Percentiles rank a stretch among this genome's conserved stretches.
Conservation (phyloP, 2,329 filamentous ascomycete species). For the Aspergillus sp. region DNA sequence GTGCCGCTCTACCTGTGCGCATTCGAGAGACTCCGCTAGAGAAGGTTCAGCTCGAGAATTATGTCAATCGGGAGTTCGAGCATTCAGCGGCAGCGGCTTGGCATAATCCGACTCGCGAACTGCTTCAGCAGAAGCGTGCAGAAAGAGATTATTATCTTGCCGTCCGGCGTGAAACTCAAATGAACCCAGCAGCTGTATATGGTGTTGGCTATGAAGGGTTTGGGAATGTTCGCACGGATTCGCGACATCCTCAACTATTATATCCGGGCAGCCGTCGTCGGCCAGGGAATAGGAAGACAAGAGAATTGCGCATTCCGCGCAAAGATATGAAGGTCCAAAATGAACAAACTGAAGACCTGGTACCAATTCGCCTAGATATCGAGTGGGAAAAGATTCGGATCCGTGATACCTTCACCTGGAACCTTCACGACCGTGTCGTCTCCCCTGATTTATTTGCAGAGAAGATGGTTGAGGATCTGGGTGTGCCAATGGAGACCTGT, state of each 20-base stretch:
- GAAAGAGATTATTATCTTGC: constrained; percentile 65
- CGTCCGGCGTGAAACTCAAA: constrained; percentile 53
- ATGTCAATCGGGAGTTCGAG: constrained; percentile 57
- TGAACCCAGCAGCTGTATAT: constrained; percentile 54
- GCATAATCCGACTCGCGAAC: constrained; percentile 49
- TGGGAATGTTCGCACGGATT: constrained; percentile 78
- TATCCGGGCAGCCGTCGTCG: constrained; percentile 74
- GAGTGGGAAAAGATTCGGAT: constrained; percentile 94
- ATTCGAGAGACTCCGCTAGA: constrained; percentile 39
- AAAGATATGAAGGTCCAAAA: constrained; percentile 80
- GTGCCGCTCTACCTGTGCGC: constrained; percentile 38
- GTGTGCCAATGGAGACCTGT: constrained; percentile 62
- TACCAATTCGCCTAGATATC: constrained; percentile 85
- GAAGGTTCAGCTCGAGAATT: constrained; percentile 54
- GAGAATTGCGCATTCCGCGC: constrained; percentile 64
- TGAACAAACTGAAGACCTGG: constrained; percentile 83
- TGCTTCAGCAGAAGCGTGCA: constrained; percentile 57
- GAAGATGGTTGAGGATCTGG: constrained; percentile 80
- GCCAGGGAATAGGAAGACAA: constrained; percentile 68
- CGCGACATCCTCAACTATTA: constrained; percentile 60
- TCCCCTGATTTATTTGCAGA: constrained; percentile 75
- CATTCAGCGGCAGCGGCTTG: constrained; percentile 49
- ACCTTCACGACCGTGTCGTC: constrained; percentile 83
- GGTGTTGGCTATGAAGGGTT: constrained; percentile 77
- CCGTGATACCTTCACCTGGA: constrained; percentile 97